Base-by-base conservation (phyloP, 139 green algal genomes). In the Haematococcus sp. region DNA sequence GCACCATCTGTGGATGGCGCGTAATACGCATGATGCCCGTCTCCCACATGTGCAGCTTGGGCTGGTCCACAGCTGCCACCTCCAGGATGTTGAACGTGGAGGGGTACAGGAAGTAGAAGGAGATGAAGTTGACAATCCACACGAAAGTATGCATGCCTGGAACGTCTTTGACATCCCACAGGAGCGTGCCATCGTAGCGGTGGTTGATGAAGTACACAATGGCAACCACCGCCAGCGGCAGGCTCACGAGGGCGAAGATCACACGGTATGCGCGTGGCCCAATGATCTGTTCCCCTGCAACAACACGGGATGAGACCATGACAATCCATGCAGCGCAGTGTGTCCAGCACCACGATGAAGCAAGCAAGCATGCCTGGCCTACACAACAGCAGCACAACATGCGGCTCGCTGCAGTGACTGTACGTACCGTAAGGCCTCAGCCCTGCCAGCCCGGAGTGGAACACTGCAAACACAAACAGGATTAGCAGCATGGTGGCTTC, bases 21-120 rank as follows among this genome's bases (percentile, higher is more conserved):
- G 93, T 98, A 77, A 98, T 97, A 55, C 94, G 84, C 63, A 95
- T 97, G 54, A 98, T 89, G 43, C 94, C 94, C 1, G 95, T 98
- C 86, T 98, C 95, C 94, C 95, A 98, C 75, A 98, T 72, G 84
- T 98, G 95, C 80, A 98, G 78, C 83, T 98, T 94, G 30, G 95
- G 95, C 85, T 96, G 82, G 74, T 98, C 94, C 25, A 98, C 93
- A 7, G 94, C 94, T 13, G 94, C 94, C 28, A 97, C 92, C 88
- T 98, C 95, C 23, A 98, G 86, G 28, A 98, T 88, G 84, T 98
- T 98, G 86, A 98, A 98, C 40, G 95, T 98, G 76, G 95, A 98
- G n/a, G 95, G 95, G 78, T 98, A 98, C n/a, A 98, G 87, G 82
- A 98, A 98, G 83, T 91, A 97, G 89, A 98, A 98, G 55, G 91